phyloP scores from a whole-genome alignment of 177 flowering plant species.

The Vitis hybrid region DNA sequence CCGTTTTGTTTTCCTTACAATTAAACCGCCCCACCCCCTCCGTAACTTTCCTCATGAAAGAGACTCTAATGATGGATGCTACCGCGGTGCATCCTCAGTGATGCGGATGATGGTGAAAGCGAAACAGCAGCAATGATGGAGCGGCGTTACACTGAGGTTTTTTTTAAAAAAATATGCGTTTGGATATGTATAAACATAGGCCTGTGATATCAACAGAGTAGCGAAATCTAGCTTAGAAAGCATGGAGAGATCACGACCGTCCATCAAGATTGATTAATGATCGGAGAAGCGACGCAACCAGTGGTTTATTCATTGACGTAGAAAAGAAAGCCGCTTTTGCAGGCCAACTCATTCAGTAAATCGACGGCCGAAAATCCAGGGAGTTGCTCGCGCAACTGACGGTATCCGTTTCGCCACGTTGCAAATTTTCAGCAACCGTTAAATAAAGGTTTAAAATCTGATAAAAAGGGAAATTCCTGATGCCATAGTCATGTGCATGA shows the following conservation, averaged over 20 bases:
- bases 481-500: neutral
- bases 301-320: neutral
- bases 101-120: too few species aligned
- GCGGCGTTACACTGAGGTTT: too few species aligned
- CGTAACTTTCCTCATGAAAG: too few species aligned
- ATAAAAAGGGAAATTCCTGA: too few species aligned
- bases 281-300: slow-evolving; percentile 4
- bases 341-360: slow-evolving; percentile 3
- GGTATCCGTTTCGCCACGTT: slow-evolving; percentile 26
- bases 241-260: slow-evolving; percentile 2
- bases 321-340: slow-evolving; percentile 11
- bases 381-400: slow-evolving; percentile 13
- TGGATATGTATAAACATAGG: too few species aligned
- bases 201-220: too few species aligned
- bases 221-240: too few species aligned
- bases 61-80: too few species aligned
- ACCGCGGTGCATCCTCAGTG: too few species aligned
- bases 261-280: slow-evolving; percentile 2
- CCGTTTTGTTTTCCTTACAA: neutral
- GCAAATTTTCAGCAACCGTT: neutral
- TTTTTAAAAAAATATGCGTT: too few species aligned
- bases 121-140: too few species aligned
- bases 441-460: too few species aligned
- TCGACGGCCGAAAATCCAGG: slow-evolving; percentile 21
- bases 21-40: neutral